These are phyloP conservation scores for Suillus hirtellus DNA, from an alignment of 768 basidiomycete species.

Conservation along the genomic window DNA sequence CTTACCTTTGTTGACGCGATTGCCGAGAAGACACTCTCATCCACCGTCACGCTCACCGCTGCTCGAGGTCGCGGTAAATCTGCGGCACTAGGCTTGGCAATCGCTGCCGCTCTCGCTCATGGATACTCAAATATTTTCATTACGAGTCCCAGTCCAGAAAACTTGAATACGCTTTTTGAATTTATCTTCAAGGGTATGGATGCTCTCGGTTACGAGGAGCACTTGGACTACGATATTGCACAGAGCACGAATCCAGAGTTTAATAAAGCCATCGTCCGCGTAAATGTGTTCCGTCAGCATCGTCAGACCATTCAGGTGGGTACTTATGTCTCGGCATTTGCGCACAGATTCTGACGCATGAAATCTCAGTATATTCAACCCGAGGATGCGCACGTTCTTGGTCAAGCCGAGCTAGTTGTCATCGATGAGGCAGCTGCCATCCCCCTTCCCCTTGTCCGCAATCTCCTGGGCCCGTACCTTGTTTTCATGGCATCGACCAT, in stretches of 20 bases:
- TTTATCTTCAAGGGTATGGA: constrained; percentile 98
- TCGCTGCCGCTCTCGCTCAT: constrained; percentile 88
- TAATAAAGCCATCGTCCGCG: constrained; percentile 92
- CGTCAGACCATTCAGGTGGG: constrained; percentile 94
- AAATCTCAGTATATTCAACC: constrained; percentile 91
- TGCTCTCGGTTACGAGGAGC: constrained; percentile 92
- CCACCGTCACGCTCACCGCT: constrained; percentile 94
- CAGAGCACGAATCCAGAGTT: constrained; percentile 95
- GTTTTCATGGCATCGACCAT: constrained; percentile 99
- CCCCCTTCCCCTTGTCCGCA: constrained; percentile 91
- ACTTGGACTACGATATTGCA: constrained; percentile 94
- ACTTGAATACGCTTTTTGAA: constrained; percentile 96
- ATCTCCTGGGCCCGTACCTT: constrained; percentile 93
- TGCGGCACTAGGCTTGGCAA: constrained; percentile 92
- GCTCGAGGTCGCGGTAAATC: constrained; percentile 96
- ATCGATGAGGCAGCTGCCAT: constrained; percentile 99
- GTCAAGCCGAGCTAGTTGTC: constrained; percentile 95
- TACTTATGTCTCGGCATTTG: constrained; percentile 10
- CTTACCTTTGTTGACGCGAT: constrained; percentile 95
- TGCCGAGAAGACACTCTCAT: constrained; percentile 88
- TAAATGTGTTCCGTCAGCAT: constrained; percentile 91
- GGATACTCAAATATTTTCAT: constrained; percentile 98
- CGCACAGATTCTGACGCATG: constrained; percentile 3
- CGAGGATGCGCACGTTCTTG: constrained; percentile 95
- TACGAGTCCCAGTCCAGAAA: constrained; percentile 96